Conservation (phyloP, 2,329 filamentous ascomycete genomes). For the Alternaria burnsii region DNA sequence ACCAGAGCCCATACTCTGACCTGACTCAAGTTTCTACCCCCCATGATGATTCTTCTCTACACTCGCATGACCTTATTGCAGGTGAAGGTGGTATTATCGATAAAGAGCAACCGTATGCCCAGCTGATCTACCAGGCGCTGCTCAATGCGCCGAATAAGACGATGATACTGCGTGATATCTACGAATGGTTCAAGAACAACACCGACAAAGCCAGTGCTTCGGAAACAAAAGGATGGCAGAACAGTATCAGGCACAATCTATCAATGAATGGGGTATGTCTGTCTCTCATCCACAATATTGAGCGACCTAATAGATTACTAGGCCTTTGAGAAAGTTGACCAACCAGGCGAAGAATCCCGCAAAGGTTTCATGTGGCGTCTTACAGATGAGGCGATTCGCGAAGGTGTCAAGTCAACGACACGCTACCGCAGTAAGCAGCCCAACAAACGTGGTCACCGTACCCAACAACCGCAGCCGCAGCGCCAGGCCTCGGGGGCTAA, state of each 20-base stretch:
- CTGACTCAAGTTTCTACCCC: conserved; percentile 35
- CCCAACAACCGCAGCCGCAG: conserved; percentile 44
- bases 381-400: conserved; percentile 70
- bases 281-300: background rate
- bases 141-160: conserved; percentile 70
- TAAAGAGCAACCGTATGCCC: conserved; percentile 76
- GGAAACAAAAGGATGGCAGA: conserved; percentile 78
- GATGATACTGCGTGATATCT: conserved; percentile 86
- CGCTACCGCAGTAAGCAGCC: conserved; percentile 58
- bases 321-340: conserved; percentile 65
- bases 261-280: conserved; percentile 88
- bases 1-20: conserved; percentile 34
- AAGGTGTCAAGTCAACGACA: conserved; percentile 87
- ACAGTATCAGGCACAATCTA: conserved; percentile 93
- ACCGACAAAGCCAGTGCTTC: conserved; percentile 75
- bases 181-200: conserved; percentile 85
- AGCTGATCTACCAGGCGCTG: conserved; percentile 80
- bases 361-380: conserved; percentile 82
- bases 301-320: conserved; percentile 37
- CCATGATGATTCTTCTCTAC: conserved; percentile 19
- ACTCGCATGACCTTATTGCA: conserved; percentile 14
- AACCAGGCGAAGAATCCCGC: conserved; percentile 62
- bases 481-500: conserved; percentile 57
- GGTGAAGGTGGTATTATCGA: conserved; percentile 36
- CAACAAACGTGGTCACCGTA: conserved; percentile 52